Conservation (phyloP, 176 grass and related monocot genomes). For the Thalia dealbata region DNA sequence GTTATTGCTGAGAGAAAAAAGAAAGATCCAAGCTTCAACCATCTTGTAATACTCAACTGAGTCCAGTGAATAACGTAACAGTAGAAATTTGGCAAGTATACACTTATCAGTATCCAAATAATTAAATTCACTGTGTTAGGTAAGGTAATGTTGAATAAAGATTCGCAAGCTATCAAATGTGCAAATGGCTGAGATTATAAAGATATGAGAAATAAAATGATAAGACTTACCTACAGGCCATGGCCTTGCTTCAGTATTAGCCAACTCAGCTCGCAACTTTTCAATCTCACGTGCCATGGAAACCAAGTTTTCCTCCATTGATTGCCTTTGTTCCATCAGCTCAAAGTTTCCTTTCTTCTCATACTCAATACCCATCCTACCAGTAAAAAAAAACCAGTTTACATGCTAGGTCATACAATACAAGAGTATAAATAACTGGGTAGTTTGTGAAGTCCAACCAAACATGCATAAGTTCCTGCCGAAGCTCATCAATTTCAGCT, state of each 20-base stretch:
- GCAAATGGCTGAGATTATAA: neutral
- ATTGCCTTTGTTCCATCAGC: conserved; percentile 61
- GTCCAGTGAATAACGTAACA: neutral
- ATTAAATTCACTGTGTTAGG: neutral
- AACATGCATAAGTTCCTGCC: conserved; percentile 36
- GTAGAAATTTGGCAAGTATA: neutral
- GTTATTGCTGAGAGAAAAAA: neutral
- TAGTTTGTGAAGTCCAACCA: conserved; percentile 26
- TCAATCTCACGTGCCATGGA: conserved; percentile 60
- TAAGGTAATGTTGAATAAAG: neutral
- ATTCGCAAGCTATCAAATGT: neutral
- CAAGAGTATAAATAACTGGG: neutral
- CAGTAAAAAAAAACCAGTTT: conserved; percentile 15
- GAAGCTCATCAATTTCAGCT: conserved; percentile 42
- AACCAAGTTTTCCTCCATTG: conserved; percentile 62
- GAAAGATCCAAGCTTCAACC: neutral
- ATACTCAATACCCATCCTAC: conserved; percentile 37
- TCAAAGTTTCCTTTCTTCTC: conserved; percentile 57
- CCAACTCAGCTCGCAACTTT: conserved; percentile 41
- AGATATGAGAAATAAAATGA: neutral
- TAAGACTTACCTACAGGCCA: conserved; percentile 17
- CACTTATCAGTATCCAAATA: neutral
- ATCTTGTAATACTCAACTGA: neutral
- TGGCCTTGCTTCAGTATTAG: conserved; percentile 40
- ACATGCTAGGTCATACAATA: neutral